Conservation (phyloP, 768 basidiomycete genomes). For the Trametes cubensis region DNA sequence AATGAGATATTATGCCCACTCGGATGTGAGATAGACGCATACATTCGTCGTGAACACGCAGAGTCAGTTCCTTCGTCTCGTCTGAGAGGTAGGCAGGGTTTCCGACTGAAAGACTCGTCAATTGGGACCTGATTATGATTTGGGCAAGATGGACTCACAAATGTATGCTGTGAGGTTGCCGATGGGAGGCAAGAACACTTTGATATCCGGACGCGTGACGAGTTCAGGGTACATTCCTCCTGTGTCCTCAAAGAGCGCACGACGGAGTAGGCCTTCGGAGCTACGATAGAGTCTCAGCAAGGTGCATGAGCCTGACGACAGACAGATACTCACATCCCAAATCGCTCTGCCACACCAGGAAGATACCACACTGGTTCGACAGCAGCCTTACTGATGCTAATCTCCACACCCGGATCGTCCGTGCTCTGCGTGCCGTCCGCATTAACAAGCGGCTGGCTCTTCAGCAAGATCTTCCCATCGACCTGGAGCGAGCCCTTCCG, state of each 20-base stretch:
- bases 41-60: constrained; percentile 96
- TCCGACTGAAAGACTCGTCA: constrained; percentile 57
- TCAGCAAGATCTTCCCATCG: constrained; percentile 83
- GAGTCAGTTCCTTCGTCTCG: constrained; percentile 75
- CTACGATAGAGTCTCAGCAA: constrained; percentile 38
- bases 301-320: not conserved
- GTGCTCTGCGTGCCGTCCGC: constrained; percentile 61
- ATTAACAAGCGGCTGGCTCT: constrained; percentile 63
- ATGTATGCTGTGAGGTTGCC: constrained; percentile 92
- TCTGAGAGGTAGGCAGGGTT: constrained; percentile 79
- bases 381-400: constrained; percentile 88
- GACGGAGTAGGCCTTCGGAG: constrained; percentile 79
- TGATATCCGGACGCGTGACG: constrained; percentile 93
- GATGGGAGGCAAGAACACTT: constrained; percentile 94
- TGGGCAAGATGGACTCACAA: constrained; percentile 47
- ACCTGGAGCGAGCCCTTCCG: constrained; percentile 70
- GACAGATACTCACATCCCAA: constrained; percentile 71
- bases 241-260: constrained; percentile 95
- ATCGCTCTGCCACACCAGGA: constrained; percentile 91
- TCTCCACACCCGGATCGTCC: constrained; percentile 79
- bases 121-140: not conserved
- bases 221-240: constrained; percentile 97
- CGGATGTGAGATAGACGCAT: constrained; percentile 26
- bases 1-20: not conserved
- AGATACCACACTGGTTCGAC: constrained; percentile 97